A percentile compares a stretch with the other conserved stretches of the same genome.
Evolutionary conservation across 2,329 filamentous ascomycete genomes (phyloP).

Genomic region (Pseudogymnoascus sp.): DNA sequence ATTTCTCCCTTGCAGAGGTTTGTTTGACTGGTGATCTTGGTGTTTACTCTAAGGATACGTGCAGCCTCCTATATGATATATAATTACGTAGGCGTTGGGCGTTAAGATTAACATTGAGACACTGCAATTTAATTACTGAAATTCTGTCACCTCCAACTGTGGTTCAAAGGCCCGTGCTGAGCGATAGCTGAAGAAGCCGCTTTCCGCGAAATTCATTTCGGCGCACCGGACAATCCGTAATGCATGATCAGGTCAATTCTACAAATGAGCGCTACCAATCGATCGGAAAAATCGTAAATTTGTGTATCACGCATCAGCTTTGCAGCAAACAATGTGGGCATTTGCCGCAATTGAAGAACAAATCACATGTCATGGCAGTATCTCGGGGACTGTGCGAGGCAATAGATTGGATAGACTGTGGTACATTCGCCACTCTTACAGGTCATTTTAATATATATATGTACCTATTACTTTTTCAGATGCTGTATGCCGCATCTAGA

Average conservation of each 20-base stretch:
- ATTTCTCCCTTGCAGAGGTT: not conserved
- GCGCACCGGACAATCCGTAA: not conserved
- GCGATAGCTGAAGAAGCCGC: constrained; percentile 2
- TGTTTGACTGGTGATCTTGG: not conserved
- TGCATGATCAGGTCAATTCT: not conserved
- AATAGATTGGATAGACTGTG: not conserved
- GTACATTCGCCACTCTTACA: constrained; percentile 9
- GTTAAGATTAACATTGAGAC: constrained; percentile 9
- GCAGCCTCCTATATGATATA: constrained; percentile 4
- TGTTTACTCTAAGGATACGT: not conserved
- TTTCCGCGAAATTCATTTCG: constrained; percentile 5
- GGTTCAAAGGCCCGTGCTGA: not conserved
- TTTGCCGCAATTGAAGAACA: not conserved
- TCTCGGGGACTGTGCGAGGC: not conserved
- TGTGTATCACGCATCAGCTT: constrained; percentile 6
- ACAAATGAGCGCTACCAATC: not conserved
- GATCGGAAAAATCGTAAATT: not conserved
- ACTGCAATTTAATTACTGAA: constrained; percentile 9
- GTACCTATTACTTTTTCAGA: constrained; percentile 26
- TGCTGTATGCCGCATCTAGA: constrained; percentile 33
- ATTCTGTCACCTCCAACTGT: constrained; percentile 2
- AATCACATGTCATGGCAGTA: not conserved
- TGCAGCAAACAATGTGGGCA: not conserved
- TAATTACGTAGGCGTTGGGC: not conserved
- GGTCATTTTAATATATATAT: constrained; percentile 6